These are phyloP conservation scores for Calycina herbarum DNA, from an alignment of 2,329 filamentous ascomycete species.

Conservation along the genomic window DNA sequence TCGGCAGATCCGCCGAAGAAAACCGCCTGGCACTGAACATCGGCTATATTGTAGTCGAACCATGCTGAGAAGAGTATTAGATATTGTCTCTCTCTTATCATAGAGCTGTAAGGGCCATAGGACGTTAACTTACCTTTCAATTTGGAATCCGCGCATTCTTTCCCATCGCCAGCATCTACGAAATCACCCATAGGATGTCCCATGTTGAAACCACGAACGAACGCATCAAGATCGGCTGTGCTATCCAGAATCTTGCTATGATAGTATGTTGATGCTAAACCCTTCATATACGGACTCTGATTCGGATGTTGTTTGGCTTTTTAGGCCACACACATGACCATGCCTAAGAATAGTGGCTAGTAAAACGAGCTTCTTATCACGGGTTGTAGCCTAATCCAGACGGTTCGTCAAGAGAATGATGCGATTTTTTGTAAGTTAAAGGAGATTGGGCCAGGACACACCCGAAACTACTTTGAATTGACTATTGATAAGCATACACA, in stretches of 20 bases:
- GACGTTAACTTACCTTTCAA: constrained; percentile 23
- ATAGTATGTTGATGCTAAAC: constrained; percentile 40
- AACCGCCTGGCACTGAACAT: constrained; percentile 44
- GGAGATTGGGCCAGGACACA: not conserved
- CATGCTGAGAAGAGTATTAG: constrained; percentile 31
- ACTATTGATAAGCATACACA: not conserved
- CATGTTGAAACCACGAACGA: constrained; percentile 46
- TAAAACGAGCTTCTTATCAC: no score
- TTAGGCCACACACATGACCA: no score
- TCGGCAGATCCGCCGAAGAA: constrained; percentile 46
- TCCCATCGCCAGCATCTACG: constrained; percentile 45
- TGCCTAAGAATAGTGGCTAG: no score
- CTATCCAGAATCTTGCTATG: constrained; percentile 33
- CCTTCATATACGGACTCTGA: constrained; percentile 19
- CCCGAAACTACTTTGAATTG: not conserved
- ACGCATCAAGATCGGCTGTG: constrained; percentile 34
- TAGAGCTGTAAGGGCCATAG: constrained; percentile 1
- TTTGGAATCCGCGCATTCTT: constrained; percentile 46
- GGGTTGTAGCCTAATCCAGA: not conserved
- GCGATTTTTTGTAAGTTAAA: not conserved
- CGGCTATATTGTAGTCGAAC: constrained; percentile 38
- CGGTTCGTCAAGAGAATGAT: not conserved
- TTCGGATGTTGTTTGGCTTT: no score
- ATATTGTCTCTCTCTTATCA: constrained; percentile 16
- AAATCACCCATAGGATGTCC: constrained; percentile 41